Evolutionary conservation across 1,284 basidiomycete species (phyloP), one percentile per base, ranked within the genome.

Genomic region (Ceratobasidium theobromae): DNA sequence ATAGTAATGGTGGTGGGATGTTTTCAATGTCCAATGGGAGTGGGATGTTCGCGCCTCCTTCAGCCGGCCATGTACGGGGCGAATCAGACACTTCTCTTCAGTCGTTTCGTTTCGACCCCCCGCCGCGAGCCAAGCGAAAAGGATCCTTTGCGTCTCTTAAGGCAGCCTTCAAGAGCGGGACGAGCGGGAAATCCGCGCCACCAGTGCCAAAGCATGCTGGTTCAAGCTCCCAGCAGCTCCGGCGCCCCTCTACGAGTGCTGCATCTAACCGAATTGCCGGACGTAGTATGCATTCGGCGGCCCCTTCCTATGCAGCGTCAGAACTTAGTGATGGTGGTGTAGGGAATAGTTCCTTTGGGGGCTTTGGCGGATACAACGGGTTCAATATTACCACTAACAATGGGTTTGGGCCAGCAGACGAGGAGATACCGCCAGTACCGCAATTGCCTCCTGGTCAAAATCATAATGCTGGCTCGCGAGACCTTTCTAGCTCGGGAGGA

Each of bases 61-160:
- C 72, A 33, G 27, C 45, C 16, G 58, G 58, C 11, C 90, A 92
- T 75, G 76, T 81, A 30, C 82, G 90, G 60, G 86, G 83, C n/a
- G 88, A 91, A 74, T 92, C 90, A 5, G 81, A 83, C 23, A 81
- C 88, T 68, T 91, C 89, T 11, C 78, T 83, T 51, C 81, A 86
- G 71, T 91, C 89, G 1, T 76, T 80, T 33, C 76, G 75, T 12
- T 67, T 58, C 57, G 51, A 72, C 54, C 69, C 70, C 30, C 75
- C 74, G 80, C 14, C 81, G 80, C 28, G 79, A 80, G 70, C 80
- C 80, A 79, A 73, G 73, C 93, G 93, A 79, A 93, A 93, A 70
- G 77, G 89, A 0, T 92, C 90, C 0, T 91, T 94, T 70, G 91
- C 92, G 0, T 93, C 89, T 6, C 84, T 95, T 65, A 86, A 91